Conservation (phyloP, 2,329 filamentous ascomycete genomes). For the Aspergillus candidus region DNA sequence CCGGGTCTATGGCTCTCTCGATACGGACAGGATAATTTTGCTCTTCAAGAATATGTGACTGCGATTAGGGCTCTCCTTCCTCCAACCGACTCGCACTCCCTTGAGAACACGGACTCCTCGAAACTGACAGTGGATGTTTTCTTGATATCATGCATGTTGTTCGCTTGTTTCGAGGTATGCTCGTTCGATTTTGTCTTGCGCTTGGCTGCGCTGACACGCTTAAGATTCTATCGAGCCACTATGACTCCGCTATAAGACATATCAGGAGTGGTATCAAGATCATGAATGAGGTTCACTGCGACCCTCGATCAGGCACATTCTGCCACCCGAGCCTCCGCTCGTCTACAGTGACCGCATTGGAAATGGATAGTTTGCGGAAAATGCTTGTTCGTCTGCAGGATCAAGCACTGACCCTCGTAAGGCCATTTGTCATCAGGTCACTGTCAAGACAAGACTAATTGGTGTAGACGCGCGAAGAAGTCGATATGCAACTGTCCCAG, state of each 20-base stretch:
- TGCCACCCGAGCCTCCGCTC: conserved; percentile 9
- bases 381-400: conserved; percentile 5
- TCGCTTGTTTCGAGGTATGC: conserved; percentile 21
- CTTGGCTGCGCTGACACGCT: background rate
- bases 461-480: too few relatives aligned
- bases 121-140: conserved; percentile 11
- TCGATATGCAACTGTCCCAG: too few relatives aligned
- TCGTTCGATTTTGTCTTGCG: background rate
- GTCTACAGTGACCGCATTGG: conserved; percentile 7
- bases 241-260: conserved; percentile 16
- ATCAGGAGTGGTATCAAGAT: conserved; percentile 18
- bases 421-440: background rate
- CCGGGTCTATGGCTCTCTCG: conserved; percentile 2
- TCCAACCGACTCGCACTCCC: background rate
- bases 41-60: conserved; percentile 3
- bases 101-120: background rate
- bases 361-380: conserved; percentile 7
- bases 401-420: conserved; percentile 5
- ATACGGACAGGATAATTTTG: conserved; percentile 3
- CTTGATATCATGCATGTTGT: conserved; percentile 20
- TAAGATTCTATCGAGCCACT: conserved; percentile 20
- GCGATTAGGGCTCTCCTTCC: conserved; percentile 6
- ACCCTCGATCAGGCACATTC: conserved; percentile 4
- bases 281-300: conserved; percentile 11
- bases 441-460: background rate